phyloP scores from a whole-genome alignment of 306 rosid genomes.

The Castanea sativa region DNA sequence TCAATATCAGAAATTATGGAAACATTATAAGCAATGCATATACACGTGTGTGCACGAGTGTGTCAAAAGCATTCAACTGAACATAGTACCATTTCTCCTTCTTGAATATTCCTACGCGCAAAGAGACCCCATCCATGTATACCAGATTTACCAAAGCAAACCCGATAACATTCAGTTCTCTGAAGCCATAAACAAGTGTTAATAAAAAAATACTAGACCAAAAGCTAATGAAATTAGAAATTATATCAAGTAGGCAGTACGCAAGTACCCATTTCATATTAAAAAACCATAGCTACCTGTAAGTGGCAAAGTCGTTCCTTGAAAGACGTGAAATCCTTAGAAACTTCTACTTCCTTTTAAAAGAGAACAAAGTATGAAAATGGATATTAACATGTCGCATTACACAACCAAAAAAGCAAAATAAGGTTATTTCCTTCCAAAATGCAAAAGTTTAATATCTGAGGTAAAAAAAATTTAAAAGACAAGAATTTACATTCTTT shows the following conservation, averaged over 20 bases:
- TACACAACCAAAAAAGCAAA: constrained; percentile 11
- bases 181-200: constrained; percentile 35
- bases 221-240: not conserved
- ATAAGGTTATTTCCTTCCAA: constrained; percentile 9
- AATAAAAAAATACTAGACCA: not conserved
- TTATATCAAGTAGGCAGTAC: not conserved
- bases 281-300: constrained; percentile 47
- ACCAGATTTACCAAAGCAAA: constrained; percentile 96
- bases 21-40: not conserved
- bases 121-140: constrained; percentile 99
- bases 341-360: constrained; percentile 62
- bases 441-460: constrained; percentile 12
- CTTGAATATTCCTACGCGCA: constrained; percentile 85
- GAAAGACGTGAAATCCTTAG: constrained; percentile 68
- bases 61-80: not conserved
- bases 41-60: no score
- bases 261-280: constrained; percentile 7
- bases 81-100: constrained; percentile 86
- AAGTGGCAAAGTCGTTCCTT: constrained; percentile 79
- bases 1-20: not conserved
- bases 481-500: constrained; percentile 46
- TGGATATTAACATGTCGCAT: constrained; percentile 11
- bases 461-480: constrained; percentile 1
- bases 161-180: constrained; percentile 70
- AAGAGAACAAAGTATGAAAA: constrained; percentile 24